Base-by-base conservation (phyloP, 306 rosid species). In the Cucumis melo region DNA sequence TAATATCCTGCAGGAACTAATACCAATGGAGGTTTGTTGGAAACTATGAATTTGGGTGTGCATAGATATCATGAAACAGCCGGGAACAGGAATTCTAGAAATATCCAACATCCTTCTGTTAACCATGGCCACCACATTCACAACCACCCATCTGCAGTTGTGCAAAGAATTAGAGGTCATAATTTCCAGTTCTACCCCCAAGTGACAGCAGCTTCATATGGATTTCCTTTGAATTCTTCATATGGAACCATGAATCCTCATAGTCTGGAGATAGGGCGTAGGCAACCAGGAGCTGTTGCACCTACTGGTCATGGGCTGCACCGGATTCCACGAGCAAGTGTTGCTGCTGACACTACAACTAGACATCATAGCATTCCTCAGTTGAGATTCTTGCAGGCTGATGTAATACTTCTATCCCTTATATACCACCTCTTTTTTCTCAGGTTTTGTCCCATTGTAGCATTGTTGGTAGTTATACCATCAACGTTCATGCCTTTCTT, bases 1-100 rank as follows among this genome's bases (percentile, higher is more conserved):
- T 64, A 38, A 53, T 51, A 53, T 65, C 38, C 29, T 3, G 16
- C 42, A 78, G 80, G 80, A 23, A 66, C 60, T 48, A 77, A 78
- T 66, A 50, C 51, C 1, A 64, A 66, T 54, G 80, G 75, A 15
- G 65, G 75, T 78, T 32, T 70, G 55, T 50, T 65, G 54, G 80
- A 78, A 54, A 78, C 80, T 19, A 54, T 78, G 39, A 90, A 78
- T 78, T 77, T 86, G 86, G 96, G 89, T 76, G 66, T 92, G 85
- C 89, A 83, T 50, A 85, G 99, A 88, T 89, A 92, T 88, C 90
- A 89, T 29, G 96, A 92, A 57, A 41, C 89, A 78, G 71, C 85
- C 59, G 83, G 84, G 79, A 88, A 82, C 77, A 78, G 89, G 85
- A 82, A 42, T 77, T 82, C 84, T 74, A 81, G 90, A 53, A 73